These are phyloP conservation scores for Stachybotrys chartarum DNA, from an alignment of 2,329 filamentous ascomycete species.

Conservation along the genomic window DNA sequence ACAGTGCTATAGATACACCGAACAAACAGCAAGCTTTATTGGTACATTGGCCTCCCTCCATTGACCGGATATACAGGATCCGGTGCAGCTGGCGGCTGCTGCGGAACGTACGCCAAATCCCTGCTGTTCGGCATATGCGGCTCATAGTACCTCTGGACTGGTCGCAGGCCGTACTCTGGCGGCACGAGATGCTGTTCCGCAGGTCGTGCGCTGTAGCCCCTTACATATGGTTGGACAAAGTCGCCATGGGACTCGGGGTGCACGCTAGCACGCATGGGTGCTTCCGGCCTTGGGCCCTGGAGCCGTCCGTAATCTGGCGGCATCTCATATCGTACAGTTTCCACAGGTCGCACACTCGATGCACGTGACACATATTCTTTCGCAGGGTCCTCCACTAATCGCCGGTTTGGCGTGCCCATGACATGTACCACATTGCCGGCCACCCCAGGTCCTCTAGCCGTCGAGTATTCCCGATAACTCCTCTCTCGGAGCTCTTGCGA, in stretches of 20 bases:
- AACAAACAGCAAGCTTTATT: slow-evolving; percentile 8
- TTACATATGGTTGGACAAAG: slow-evolving; percentile 22
- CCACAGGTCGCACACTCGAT: slow-evolving; percentile 50
- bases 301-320: slow-evolving; percentile 35
- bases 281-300: slow-evolving; percentile 34
- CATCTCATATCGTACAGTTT: slow-evolving; percentile 33
- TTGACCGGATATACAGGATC: slow-evolving; percentile 40
- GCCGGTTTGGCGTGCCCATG: slow-evolving; percentile 32
- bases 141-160: slow-evolving; percentile 37
- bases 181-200: slow-evolving; percentile 16
- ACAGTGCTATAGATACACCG: too few species aligned
- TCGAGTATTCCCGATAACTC: slow-evolving; percentile 51
- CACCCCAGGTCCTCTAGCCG: slow-evolving; percentile 33
- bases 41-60: slow-evolving; percentile 26
- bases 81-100: slow-evolving; percentile 30
- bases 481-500: slow-evolving; percentile 46
- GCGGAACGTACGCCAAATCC: slow-evolving; percentile 38
- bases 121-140: slow-evolving; percentile 22
- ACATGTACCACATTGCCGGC: slow-evolving; percentile 40
- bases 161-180: slow-evolving; percentile 31
- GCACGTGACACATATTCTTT: slow-evolving; percentile 49
- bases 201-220: slow-evolving; percentile 19
- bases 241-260: slow-evolving; percentile 21
- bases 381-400: slow-evolving; percentile 36
- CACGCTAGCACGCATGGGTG: slow-evolving; percentile 14